Base-by-base conservation (phyloP, 768 basidiomycete genomes). In the Gymnopilus junonius region DNA sequence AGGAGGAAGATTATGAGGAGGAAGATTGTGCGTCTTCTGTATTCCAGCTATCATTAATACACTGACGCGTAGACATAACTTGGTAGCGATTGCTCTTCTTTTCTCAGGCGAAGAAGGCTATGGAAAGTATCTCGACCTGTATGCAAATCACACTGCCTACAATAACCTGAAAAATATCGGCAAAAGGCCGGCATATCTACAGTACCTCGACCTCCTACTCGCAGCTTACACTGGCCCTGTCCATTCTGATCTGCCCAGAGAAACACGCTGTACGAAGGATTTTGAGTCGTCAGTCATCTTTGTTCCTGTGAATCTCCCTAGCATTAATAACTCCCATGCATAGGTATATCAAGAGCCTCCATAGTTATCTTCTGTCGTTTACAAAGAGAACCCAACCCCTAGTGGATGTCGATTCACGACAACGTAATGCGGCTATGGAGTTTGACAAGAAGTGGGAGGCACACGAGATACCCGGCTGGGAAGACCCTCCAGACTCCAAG, bases 101-200 rank as follows among this genome's bases (percentile, higher is more conserved):
- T 99, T 99, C 79, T 97, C 96, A 12, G 97, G 97, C 34, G 97
- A 99, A 80, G 97, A 99, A 74, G 85, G 85, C 8, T 94, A 96
- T 68, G 97, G 97, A 55, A 93, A 93, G 76, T 98, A 97, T 73
- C 85, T 99, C 64, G 97, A 99, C 75, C 75, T 99, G 61, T 93
- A 99, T 74, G 82, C 88, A 54, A 89, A 93, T 62, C 97, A 99
- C 70, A 86, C 90, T 51, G 82, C 91, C 53, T 99, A 93, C 78
- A 89, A 87, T 79, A 99, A 99, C 76, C 76, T 99, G 66, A 93
- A 93, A 77, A 86, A 90, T 62, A 85, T 95, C 53, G 85, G 88
- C 54, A 93, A 91, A 72, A 86, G 95, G 43, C 77, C 95, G 31
- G 89, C 91, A 10, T 99, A 99, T 77, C 83, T 99, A 48, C 94